Conservation (phyloP, 345 rosid genomes). For the Stellera chamaejasme region DNA sequence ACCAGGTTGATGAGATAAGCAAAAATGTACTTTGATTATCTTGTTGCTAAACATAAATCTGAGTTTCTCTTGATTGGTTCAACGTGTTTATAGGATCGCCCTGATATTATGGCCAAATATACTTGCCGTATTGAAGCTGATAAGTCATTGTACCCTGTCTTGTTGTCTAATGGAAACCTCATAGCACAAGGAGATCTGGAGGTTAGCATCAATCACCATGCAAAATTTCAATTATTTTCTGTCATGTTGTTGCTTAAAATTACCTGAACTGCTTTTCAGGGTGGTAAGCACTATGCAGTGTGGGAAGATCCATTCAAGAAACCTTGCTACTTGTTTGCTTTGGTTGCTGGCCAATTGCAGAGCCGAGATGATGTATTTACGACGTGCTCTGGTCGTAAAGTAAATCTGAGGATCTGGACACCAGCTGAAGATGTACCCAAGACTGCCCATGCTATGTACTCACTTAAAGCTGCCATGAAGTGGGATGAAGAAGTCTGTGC, state of each 20-base stretch:
- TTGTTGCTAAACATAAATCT: slow-evolving; percentile 7
- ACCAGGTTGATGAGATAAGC: slow-evolving; percentile 49
- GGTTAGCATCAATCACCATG: slow-evolving; percentile 30
- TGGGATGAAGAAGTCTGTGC: slow-evolving; percentile 95
- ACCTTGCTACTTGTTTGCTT: slow-evolving; percentile 91
- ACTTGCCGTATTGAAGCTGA: slow-evolving; percentile 92
- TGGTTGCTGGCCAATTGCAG: slow-evolving; percentile 85
- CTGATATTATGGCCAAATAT: slow-evolving; percentile 95
- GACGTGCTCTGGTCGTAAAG: slow-evolving; percentile 80
- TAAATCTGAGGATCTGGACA: slow-evolving; percentile 85
- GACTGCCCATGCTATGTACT: slow-evolving; percentile 98
- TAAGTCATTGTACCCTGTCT: slow-evolving; percentile 75
- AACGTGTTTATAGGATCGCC: slow-evolving; percentile 61
- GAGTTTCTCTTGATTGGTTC: slow-evolving; percentile 15
- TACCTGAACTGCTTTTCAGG: slow-evolving; percentile 33
- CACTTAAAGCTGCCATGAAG: slow-evolving; percentile 96
- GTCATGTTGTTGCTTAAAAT: slow-evolving; percentile 3
- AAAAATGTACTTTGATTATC: slow-evolving; percentile 6
- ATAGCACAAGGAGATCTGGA: slow-evolving; percentile 68
- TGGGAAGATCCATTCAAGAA: slow-evolving; percentile 99
- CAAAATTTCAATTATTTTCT: slow-evolving; percentile 3
- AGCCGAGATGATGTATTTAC: slow-evolving; percentile 85
- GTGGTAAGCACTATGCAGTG: slow-evolving; percentile 76
- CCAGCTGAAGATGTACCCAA: slow-evolving; percentile 86
- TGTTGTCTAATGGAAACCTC: slow-evolving; percentile 94